These are phyloP conservation scores for Trichoderma afroharzianum DNA, from an alignment of 2,329 filamentous ascomycete species.

Conservation along the genomic window DNA sequence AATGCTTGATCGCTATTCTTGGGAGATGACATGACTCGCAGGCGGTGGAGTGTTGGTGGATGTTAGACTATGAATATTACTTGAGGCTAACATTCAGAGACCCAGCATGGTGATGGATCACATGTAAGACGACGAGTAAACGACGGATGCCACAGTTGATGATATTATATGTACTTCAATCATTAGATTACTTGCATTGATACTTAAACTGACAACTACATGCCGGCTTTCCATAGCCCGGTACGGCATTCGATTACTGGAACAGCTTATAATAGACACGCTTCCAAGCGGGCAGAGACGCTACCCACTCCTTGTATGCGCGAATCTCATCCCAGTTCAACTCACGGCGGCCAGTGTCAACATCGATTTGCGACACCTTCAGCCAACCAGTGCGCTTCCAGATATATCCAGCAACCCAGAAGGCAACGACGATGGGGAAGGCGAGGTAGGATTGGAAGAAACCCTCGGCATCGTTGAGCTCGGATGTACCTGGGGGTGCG, in stretches of 20 bases:
- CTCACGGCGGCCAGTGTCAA: slow-evolving; percentile 62
- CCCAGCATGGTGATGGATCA: neutral
- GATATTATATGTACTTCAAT: neutral
- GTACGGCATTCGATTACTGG: neutral
- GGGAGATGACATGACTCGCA: neutral
- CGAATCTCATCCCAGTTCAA: slow-evolving; percentile 62
- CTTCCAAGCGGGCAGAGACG: slow-evolving; percentile 48
- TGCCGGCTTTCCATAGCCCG: neutral
- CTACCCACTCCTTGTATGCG: slow-evolving; percentile 46
- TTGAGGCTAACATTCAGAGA: neutral
- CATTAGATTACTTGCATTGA: neutral
- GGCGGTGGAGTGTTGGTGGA: neutral
- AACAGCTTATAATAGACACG: slow-evolving; percentile 32
- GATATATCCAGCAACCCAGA: slow-evolving; percentile 54
- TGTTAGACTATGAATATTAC: neutral
- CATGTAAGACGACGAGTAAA: neutral
- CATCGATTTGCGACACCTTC: slow-evolving; percentile 57
- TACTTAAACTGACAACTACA: neutral
- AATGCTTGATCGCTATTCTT: neutral
- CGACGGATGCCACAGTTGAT: neutral
- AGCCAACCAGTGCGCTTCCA: slow-evolving; percentile 65
- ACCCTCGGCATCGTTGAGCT: slow-evolving; percentile 39
- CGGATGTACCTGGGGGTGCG: slow-evolving; percentile 31
- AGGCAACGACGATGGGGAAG: slow-evolving; percentile 49
- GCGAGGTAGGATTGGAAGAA: slow-evolving; percentile 56